Percentiles rank a stretch among this genome's conserved stretches.
phyloP scores from a whole-genome alignment of 2,329 filamentous ascomycete species.

The Myotisia sp. region DNA sequence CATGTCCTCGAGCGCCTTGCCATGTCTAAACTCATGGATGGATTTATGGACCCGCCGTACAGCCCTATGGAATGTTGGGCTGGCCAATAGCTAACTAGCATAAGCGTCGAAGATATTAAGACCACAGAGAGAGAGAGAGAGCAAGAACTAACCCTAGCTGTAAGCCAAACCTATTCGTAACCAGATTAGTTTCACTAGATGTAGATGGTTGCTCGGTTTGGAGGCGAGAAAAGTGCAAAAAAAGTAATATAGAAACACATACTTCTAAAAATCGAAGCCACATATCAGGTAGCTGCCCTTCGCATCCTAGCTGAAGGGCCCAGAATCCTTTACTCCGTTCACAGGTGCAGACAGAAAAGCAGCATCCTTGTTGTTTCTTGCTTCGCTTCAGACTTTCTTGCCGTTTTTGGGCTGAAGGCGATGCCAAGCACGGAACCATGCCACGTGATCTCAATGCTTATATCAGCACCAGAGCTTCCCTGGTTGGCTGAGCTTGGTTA shows the following conservation, averaged over 20 bases:
- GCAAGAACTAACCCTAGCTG: conserved; percentile 19
- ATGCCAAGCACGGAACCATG: too few relatives aligned
- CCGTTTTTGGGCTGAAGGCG: too few relatives aligned
- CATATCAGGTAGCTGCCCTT: conserved; percentile 6
- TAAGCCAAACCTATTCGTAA: conserved; percentile 28
- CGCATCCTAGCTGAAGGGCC: neutral
- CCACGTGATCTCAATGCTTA: too few relatives aligned
- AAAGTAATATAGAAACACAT: conserved; percentile 11
- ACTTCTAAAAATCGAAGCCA: conserved; percentile 24
- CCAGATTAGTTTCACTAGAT: too few relatives aligned
- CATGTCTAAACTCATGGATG: conserved; percentile 29
- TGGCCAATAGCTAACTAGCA: conserved; percentile 25
- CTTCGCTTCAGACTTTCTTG: too few relatives aligned
- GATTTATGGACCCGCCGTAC: conserved; percentile 31
- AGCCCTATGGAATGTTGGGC: conserved; percentile 30
- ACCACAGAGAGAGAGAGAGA: conserved; percentile 4
- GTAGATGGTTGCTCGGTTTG: conserved; percentile 10
- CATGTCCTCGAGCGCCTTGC: conserved; percentile 30
- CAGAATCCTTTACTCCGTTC: too few relatives aligned
- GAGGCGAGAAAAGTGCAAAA: conserved; percentile 1
- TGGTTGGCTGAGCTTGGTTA: too few relatives aligned
- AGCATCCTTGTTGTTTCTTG: too few relatives aligned
- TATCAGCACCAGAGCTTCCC: too few relatives aligned
- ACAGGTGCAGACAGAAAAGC: too few relatives aligned
- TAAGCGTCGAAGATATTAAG: conserved; percentile 9